Percentiles rank a stretch among this genome's conserved stretches.
Evolutionary conservation across 768 basidiomycete genomes (phyloP).

Genomic region (Kwoniella dendrophila): DNA sequence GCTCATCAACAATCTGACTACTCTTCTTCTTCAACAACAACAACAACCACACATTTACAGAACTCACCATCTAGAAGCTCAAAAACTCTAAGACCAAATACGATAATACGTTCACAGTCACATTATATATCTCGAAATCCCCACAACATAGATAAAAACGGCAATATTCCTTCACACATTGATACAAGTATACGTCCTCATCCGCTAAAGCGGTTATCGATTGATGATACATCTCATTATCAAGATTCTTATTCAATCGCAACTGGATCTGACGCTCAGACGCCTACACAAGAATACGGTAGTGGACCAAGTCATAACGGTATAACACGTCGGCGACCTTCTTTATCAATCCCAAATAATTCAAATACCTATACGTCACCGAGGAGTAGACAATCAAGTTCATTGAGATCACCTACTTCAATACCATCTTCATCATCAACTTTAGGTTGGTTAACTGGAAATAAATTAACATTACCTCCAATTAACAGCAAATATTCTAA

Average conservation of each 20-base stretch:
- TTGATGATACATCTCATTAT: slow-evolving; percentile 12
- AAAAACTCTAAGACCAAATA: neutral
- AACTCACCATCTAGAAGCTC: neutral
- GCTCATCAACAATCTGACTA: neutral
- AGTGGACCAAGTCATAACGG: slow-evolving; percentile 6
- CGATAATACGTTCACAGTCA: slow-evolving; percentile 7
- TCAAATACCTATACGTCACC: slow-evolving; percentile 8
- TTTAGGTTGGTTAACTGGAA: slow-evolving; percentile 19
- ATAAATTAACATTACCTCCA: slow-evolving; percentile 17
- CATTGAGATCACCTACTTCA: slow-evolving; percentile 3
- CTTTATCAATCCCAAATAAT: slow-evolving; percentile 1
- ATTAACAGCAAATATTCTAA: slow-evolving; percentile 10
- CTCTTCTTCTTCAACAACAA: neutral
- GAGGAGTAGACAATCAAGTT: slow-evolving; percentile 10
- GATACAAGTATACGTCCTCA: neutral
- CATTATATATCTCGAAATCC: slow-evolving; percentile 3
- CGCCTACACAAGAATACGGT: slow-evolving; percentile 18
- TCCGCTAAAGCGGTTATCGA: slow-evolving; percentile 23
- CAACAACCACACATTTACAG: neutral
- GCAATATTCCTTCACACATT: slow-evolving; percentile 3
- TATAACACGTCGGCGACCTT: slow-evolving; percentile 13
- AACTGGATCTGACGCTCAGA: slow-evolving; percentile 19
- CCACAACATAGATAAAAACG: slow-evolving; percentile 5
- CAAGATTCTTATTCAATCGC: slow-evolving; percentile 2
- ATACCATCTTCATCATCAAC: slow-evolving; percentile 11